Percentiles rank a stretch among this genome's conserved stretches.
These are phyloP conservation scores for Tulasnella sp. DNA, from an alignment of 768 basidiomycete genomes.

Conservation along the genomic window DNA sequence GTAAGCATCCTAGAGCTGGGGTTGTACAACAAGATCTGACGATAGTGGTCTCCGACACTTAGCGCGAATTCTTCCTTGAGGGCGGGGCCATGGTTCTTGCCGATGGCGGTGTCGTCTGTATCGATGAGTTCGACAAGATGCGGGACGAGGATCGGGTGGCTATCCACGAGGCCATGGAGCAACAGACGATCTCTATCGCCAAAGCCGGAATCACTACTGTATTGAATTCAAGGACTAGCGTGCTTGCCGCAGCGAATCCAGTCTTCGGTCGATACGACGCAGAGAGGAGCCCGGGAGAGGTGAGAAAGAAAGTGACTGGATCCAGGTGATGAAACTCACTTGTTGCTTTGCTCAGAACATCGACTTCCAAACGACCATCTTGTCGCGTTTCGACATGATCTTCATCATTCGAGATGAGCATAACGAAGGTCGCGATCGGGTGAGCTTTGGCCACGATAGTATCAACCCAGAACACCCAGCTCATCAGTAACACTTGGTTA, in stretches of 20 bases:
- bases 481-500: not conserved
- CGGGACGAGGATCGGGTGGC: conserved; percentile 97
- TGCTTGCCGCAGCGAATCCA: conserved; percentile 94
- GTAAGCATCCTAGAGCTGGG: conserved; percentile 43
- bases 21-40: not conserved
- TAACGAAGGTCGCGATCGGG: conserved; percentile 85
- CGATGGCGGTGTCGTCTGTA: conserved; percentile 96
- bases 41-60: conserved; percentile 6
- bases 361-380: conserved; percentile 94
- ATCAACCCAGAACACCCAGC: no score
- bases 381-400: conserved; percentile 99
- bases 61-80: conserved; percentile 98
- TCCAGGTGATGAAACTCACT: no score
- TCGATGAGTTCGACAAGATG: conserved; percentile 99
- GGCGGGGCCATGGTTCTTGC: conserved; percentile 99
- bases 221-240: conserved; percentile 89
- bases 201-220: conserved; percentile 99
- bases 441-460: conserved; percentile 28
- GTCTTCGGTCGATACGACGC: conserved; percentile 98
- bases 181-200: conserved; percentile 98
- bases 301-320: conserved; percentile 26
- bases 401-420: conserved; percentile 99
- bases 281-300: conserved; percentile 90
- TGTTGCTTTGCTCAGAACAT: conserved; percentile 50
- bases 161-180: conserved; percentile 99